These are phyloP conservation scores for Talaromyces pinophilus DNA, from an alignment of 2,329 filamentous ascomycete species.

Conservation along the genomic window DNA sequence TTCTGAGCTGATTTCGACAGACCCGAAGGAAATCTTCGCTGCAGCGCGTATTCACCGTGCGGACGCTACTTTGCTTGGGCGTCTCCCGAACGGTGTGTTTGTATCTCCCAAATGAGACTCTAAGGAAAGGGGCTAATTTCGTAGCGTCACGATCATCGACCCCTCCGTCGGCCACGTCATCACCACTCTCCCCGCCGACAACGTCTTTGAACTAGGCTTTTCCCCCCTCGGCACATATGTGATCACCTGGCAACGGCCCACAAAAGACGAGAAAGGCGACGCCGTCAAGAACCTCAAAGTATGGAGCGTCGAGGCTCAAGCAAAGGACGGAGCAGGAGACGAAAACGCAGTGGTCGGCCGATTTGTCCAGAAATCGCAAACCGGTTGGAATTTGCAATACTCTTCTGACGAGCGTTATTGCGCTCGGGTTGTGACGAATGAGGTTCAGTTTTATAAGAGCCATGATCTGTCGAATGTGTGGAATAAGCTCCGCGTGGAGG, in stretches of 20 bases:
- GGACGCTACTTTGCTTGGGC: constrained; percentile 97
- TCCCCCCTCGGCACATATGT: constrained; percentile 89
- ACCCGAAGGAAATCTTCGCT: constrained; percentile 92
- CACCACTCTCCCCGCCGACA: constrained; percentile 72
- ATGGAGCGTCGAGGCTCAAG: constrained; percentile 79
- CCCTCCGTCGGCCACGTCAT: constrained; percentile 73
- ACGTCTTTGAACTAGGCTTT: constrained; percentile 93
- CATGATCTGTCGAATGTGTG: constrained; percentile 81
- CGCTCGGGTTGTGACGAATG: constrained; percentile 90
- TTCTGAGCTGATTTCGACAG: constrained; percentile 43
- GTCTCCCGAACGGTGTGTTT: constrained; percentile 68
- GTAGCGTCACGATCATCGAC: constrained; percentile 78
- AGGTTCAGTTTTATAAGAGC: constrained; percentile 96
- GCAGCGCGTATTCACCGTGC: constrained; percentile 92
- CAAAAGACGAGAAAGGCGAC: constrained; percentile 90
- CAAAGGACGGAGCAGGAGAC: constrained; percentile 50
- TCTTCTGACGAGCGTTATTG: constrained; percentile 91
- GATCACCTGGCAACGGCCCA: constrained; percentile 93
- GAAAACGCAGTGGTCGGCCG: constrained; percentile 74
- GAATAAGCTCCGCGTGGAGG: constrained; percentile 94
- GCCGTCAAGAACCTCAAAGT: constrained; percentile 96
- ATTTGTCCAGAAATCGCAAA: constrained; percentile 95
- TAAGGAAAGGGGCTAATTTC: constrained; percentile 7
- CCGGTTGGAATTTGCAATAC: constrained; percentile 97
- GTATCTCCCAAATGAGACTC: background rate